Base-by-base conservation (phyloP, 768 basidiomycete species). In the Sarcodon aspratus region DNA sequence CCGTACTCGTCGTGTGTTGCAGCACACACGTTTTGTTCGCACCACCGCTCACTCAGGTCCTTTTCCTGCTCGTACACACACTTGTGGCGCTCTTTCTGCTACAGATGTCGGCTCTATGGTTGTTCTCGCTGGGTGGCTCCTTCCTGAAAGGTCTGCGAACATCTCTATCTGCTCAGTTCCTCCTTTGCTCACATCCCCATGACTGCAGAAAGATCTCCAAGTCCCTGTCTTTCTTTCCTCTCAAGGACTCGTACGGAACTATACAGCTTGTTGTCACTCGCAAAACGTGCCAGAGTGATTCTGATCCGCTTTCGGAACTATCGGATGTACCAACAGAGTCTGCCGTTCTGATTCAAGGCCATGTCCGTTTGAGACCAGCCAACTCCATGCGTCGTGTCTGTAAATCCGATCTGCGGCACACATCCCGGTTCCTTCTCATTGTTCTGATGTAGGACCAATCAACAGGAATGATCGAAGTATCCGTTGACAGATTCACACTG, bases 381-480 rank as follows among this genome's bases (percentile, higher is more conserved):
- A 66, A 69, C n/a, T 81, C 83, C 54, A 70, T 71, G 53, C 79
- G 80, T 45, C 68, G 73, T 55, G 84, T 84, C 55, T 43, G 57
- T 45, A 9, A 42, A 27, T 9, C 37, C 18, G 10, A 40, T 40
- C 37, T 50, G 12, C 8, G 32, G 18, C 42, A 12, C 21, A 27
- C 21, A 27, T 21, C 43, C 37, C 9, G 33, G 32, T 46, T 48
- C 21, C 33, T 44, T 45, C 48, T 51, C 45, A 49, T 33, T 50
- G 35, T 15, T 15, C 31, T 35, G 45, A 31, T 46, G 49, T 8
- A 52, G 47, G 48, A 45, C 60, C 85, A 82, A 74, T 67, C 70
- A 52, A 75, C 82, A 27, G 90, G 89, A 27, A 76, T 84, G 52
- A 75, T 95, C 51, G 93, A 97, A 66, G 78, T 97, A 12, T 71